A percentile compares a stretch with the other conserved stretches of the same genome.
Evolutionary conservation across 75 land plant species (phyloP).

Genomic region (Cupressus sempervirens): DNA sequence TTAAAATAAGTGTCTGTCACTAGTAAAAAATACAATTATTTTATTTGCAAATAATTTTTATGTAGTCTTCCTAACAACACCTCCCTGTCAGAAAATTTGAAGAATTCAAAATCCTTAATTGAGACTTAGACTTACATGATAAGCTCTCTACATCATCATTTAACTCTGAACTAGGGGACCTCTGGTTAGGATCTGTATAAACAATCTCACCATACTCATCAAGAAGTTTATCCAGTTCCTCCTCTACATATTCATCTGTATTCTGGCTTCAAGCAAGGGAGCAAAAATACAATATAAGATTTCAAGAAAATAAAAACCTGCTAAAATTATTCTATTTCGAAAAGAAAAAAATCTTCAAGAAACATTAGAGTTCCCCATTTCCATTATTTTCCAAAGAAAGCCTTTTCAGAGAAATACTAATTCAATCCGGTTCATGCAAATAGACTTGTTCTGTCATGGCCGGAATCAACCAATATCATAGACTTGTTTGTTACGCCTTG

Average conservation of each 20-base stretch:
- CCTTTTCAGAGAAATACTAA: not conserved
- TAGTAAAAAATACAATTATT: not conserved
- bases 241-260: slow-evolving; percentile 58
- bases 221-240: slow-evolving; percentile 69
- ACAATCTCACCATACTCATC: slow-evolving; percentile 81
- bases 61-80: not conserved
- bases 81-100: not conserved
- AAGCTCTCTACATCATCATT: slow-evolving; percentile 90
- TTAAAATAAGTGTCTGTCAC: not conserved
- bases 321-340: not conserved
- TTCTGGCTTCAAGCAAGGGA: slow-evolving; percentile 24
- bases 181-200: slow-evolving; percentile 36
- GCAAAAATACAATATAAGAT: not conserved
- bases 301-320: not conserved
- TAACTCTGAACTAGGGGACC: slow-evolving; percentile 45
- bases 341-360: not conserved
- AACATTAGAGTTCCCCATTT: not conserved
- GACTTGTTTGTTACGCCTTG: not conserved
- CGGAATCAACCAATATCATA: not conserved
- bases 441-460: not conserved
- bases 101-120: not conserved
- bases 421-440: not conserved
- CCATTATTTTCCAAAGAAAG: not conserved
- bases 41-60: not conserved
- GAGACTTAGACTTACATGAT: slow-evolving; percentile 57